Conservation (phyloP, 352 stramenopile species). For the Pythium aristosporum region DNA sequence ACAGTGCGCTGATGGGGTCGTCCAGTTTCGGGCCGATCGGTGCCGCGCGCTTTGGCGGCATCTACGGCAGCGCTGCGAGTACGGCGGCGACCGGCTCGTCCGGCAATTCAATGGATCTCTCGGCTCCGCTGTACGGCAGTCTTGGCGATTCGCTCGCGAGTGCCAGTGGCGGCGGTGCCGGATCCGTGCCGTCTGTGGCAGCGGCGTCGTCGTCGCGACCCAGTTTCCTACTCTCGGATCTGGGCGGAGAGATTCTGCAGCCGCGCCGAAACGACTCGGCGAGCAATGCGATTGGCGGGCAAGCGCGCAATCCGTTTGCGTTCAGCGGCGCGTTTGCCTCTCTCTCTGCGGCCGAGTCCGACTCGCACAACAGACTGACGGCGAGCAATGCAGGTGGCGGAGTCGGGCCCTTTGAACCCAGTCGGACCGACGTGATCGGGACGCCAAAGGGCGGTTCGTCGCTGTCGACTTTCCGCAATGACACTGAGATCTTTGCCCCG, state of each 20-base stretch:
- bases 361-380: not conserved
- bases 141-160: not conserved
- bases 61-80: conserved; percentile 7
- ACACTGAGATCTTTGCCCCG: conserved; percentile 20
- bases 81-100: not conserved
- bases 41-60: conserved; percentile 17
- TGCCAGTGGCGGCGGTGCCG: not conserved
- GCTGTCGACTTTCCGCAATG: conserved; percentile 12
- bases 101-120: not conserved
- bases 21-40: conserved; percentile 29
- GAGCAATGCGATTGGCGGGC: conserved; percentile 9
- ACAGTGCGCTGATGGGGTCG: not conserved
- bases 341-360: conserved; percentile 12
- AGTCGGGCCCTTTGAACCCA: not conserved
- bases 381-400: not conserved
- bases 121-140: conserved; percentile 11
- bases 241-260: conserved; percentile 56
- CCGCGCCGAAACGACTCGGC: conserved; percentile 26
- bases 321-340: conserved; percentile 36
- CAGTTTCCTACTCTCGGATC: conserved; percentile 40
- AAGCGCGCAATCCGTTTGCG: conserved; percentile 29
- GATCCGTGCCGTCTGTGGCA: not conserved
- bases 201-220: not conserved
- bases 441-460: conserved; percentile 7
- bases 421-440: not conserved